Conservation (phyloP, 257 asterid genomes). For the Scutellaria minor region DNA sequence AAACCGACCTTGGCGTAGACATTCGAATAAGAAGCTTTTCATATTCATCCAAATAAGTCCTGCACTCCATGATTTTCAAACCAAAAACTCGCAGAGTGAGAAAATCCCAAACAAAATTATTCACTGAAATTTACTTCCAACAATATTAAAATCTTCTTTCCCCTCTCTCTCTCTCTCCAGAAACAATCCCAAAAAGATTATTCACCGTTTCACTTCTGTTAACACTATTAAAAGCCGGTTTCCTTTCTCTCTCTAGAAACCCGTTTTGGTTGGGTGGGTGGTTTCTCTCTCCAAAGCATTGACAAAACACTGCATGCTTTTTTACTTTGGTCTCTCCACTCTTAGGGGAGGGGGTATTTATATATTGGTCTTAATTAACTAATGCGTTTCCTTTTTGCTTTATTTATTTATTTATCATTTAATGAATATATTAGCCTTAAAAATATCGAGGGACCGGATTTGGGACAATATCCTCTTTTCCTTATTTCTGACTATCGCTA, state of each 20-base stretch:
- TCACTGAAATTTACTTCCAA: background rate
- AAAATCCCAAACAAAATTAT: background rate
- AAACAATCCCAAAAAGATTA: background rate
- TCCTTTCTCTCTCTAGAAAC: conserved; percentile 33
- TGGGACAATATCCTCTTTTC: conserved; percentile 10
- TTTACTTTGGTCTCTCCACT: conserved; percentile 32
- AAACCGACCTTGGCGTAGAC: conserved; percentile 84
- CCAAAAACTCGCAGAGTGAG: background rate
- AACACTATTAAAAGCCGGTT: no score
- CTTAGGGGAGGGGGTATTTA: conserved; percentile 31
- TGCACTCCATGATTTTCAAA: conserved; percentile 68
- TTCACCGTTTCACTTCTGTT: no score
- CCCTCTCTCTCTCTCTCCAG: conserved; percentile 32
- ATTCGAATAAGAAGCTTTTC: conserved; percentile 86
- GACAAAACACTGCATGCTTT: conserved; percentile 36
- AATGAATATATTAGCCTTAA: background rate
- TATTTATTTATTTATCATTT: background rate
- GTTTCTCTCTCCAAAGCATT: conserved; percentile 44
- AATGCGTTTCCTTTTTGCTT: background rate
- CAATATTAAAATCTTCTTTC: background rate
- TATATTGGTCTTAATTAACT: conserved; percentile 26
- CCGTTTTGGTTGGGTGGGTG: background rate
- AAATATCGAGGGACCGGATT: conserved; percentile 26
- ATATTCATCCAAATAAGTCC: conserved; percentile 77
- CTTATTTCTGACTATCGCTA: background rate